Evolutionary conservation across 345 rosid species (phyloP).

Genomic region (Camelina hispida): DNA sequence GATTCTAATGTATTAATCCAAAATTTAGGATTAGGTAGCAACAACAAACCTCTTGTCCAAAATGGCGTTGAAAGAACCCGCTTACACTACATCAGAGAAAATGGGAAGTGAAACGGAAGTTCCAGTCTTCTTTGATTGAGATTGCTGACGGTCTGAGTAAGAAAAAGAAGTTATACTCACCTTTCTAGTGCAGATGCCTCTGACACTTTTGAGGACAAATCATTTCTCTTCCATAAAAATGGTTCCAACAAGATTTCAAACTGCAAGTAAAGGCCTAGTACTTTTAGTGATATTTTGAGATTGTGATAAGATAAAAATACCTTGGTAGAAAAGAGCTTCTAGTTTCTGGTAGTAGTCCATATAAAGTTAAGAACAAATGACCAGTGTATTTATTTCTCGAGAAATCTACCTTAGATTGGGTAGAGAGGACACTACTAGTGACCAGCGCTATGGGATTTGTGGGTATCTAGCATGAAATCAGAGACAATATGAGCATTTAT

Average conservation of each 20-base stretch:
- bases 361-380: background rate
- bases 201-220: slow-evolving; percentile 46
- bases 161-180: slow-evolving; percentile 38
- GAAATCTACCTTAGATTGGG: slow-evolving; percentile 77
- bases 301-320: slow-evolving; percentile 13
- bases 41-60: slow-evolving; percentile 78
- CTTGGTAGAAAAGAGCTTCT: slow-evolving; percentile 12
- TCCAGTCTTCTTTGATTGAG: background rate
- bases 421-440: slow-evolving; percentile 72
- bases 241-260: slow-evolving; percentile 73
- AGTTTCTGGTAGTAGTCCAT: slow-evolving; percentile 13
- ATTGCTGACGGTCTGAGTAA: background rate
- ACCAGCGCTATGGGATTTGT: slow-evolving; percentile 72
- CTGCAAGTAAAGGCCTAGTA: slow-evolving; percentile 49
- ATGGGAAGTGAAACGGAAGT: slow-evolving; percentile 23
- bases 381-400: slow-evolving; percentile 9
- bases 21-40: slow-evolving; percentile 20
- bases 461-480: slow-evolving; percentile 63
- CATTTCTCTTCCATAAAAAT: slow-evolving; percentile 71
- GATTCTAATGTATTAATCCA: slow-evolving; percentile 9
- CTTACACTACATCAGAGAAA: slow-evolving; percentile 63
- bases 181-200: slow-evolving; percentile 55
- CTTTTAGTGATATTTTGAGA: slow-evolving; percentile 3
- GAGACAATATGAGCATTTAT: slow-evolving; percentile 7
- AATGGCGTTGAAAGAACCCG: slow-evolving; percentile 78